phyloP scores from a whole-genome alignment of 257 asterid genomes.

The Linaria vulgaris region DNA sequence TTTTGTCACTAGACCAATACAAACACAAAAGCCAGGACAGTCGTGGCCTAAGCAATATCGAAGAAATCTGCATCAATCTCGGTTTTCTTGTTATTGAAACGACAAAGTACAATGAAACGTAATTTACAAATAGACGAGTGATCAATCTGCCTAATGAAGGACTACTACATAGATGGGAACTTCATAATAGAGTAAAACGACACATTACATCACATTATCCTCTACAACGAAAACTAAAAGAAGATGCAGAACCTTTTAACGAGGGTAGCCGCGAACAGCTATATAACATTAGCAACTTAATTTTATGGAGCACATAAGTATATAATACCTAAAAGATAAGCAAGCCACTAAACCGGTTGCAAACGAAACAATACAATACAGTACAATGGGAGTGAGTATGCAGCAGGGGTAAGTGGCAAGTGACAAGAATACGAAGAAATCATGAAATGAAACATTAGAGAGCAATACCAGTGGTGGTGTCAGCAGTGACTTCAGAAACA shows the following conservation, averaged over 20 bases:
- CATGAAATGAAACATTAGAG: no score
- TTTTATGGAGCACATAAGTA: no score
- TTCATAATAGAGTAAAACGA: background rate
- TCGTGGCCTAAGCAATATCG: background rate
- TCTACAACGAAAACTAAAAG: slow-evolving; percentile 2
- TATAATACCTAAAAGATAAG: no score
- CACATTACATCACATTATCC: background rate
- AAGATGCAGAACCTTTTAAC: no score
- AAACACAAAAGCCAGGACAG: background rate
- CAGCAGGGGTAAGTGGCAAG: no score
- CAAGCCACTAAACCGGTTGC: no score
- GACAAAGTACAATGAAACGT: background rate
- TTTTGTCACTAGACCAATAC: background rate
- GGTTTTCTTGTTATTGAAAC: background rate
- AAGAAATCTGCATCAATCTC: background rate
- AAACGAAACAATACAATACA: no score
- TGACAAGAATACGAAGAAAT: no score
- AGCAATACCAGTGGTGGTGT: slow-evolving; percentile 59
- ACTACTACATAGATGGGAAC: background rate
- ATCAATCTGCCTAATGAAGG: no score
- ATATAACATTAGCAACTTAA: no score
- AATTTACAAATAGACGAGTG: background rate
- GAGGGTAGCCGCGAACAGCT: no score
- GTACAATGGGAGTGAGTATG: no score
- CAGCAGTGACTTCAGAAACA: slow-evolving; percentile 65